Percentiles rank a stretch among this genome's conserved stretches.
These are phyloP conservation scores for Ilyonectria mors-panacis DNA, from an alignment of 2,329 filamentous ascomycete species.

Conservation along the genomic window DNA sequence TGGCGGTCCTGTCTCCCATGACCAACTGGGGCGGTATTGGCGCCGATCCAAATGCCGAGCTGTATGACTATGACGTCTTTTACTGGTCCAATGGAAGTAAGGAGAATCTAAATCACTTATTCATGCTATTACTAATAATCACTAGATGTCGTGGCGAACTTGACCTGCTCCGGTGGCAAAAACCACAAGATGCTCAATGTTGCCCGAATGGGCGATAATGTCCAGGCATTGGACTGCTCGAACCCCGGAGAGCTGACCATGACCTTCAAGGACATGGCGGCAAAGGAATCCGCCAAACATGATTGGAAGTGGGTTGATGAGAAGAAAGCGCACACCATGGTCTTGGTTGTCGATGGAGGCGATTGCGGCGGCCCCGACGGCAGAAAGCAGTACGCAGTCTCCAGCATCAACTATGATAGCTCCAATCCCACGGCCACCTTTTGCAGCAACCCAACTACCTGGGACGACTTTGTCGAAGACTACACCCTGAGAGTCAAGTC, in stretches of 20 bases:
- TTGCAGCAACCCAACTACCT: background rate
- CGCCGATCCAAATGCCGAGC: background rate
- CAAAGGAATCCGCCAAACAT: background rate
- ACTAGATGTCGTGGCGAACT: background rate
- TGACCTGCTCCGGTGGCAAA: conserved; percentile 7
- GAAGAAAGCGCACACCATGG: background rate
- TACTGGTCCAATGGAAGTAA: background rate
- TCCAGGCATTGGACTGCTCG: conserved; percentile 1
- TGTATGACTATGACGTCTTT: background rate
- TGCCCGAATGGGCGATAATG: conserved; percentile 11
- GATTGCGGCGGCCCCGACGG: background rate
- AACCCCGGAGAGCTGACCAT: background rate
- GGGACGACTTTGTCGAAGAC: background rate
- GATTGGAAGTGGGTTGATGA: background rate
- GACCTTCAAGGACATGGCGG: background rate
- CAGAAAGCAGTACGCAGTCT: background rate
- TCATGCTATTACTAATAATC: background rate
- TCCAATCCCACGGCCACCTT: background rate
- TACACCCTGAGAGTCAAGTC: background rate
- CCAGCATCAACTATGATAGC: background rate
- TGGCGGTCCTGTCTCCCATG: background rate
- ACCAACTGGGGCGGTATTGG: background rate
- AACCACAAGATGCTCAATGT: conserved; percentile 17
- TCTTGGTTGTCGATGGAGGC: background rate
- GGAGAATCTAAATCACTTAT: background rate